These are phyloP conservation scores for Dictyostelium brefeldianum DNA, from an alignment of 78 protist species.

Conservation along the genomic window DNA sequence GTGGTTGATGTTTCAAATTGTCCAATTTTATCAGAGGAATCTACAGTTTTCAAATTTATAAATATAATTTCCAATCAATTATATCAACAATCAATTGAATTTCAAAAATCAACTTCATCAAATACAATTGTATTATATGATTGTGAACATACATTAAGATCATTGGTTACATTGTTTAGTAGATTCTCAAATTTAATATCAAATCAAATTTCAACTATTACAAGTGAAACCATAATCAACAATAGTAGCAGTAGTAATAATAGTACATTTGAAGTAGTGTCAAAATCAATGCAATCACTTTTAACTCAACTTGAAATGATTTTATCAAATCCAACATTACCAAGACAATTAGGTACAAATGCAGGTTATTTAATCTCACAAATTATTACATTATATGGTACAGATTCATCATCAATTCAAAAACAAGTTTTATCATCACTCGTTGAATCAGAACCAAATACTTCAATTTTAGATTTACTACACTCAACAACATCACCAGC, in stretches of 20 bases:
- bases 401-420: not conserved
- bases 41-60: not conserved
- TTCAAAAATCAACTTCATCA: not conserved
- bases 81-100: not conserved
- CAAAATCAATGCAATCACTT: conserved; percentile 18
- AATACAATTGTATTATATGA: conserved; percentile 7
- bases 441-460: not conserved
- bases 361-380: conserved; percentile 44
- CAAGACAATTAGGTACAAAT: conserved; percentile 33
- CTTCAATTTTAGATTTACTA: not conserved
- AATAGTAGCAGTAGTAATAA: not conserved
- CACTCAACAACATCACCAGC: not conserved
- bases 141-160: conserved; percentile 59
- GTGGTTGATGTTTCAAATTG: not conserved
- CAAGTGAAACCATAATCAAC: not conserved
- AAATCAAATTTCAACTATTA: not conserved
- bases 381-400: not conserved
- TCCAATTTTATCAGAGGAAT: not conserved
- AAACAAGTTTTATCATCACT: conserved; percentile 34
- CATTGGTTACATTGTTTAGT: conserved; percentile 13
- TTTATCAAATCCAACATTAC: conserved; percentile 16
- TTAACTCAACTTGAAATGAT: conserved; percentile 18
- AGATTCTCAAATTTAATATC: not conserved
- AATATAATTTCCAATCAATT: not conserved
- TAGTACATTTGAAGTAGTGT: not conserved